Evolutionary conservation across 257 asterid genomes (phyloP), one percentile per base, ranked within the genome.

Genomic region (Asclepias syriaca): DNA sequence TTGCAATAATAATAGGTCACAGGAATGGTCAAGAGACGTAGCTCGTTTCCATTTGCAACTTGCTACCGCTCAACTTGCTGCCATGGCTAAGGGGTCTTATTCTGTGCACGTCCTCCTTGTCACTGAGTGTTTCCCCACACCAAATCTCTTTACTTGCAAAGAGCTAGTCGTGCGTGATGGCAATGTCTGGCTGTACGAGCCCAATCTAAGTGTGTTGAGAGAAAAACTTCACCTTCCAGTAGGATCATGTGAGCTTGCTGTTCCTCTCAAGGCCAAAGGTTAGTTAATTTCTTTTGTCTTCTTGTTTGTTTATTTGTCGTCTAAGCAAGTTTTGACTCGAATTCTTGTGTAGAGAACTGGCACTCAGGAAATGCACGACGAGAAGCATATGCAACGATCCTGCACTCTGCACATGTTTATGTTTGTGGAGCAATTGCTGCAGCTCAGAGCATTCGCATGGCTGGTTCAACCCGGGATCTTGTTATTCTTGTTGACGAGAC

Each of bases 191-290:
- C 80, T 95, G 61, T 95, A 87, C 77, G 82, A 87, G 77, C 96
- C 99, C 22, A 74, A 87, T 68, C 76, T 86, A 45, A 83, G 82
- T 80, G 76, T 65, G 37, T 37, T 95, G 78, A 84, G 98, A 74
- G 88, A 90, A 50, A 95, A 92, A 79, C 88, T 95, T 68, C 78
- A 80, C 71, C 96, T 95, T 75, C 97, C 99, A 1, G 85, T 83
- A 6, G 99, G 99, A 55, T 92, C 98, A 12, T 95, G 99, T 77
- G 98, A 95, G 85, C 98, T 95, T 72, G 81, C 99, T 19, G 88
- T 95, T 79, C 96, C 98, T 49, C 82, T 90, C 70, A 73, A 75
- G 77, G 70, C 93, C 16, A 79, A 85, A 86, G 97, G 99, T 94
- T 46, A 78, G 90, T 78, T 72, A 40, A 24, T 45, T 59, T 39